Percentiles rank a stretch among this genome's conserved stretches.
phyloP scores from a whole-genome alignment of 768 basidiomycete species.

The Boletus bicolor region DNA sequence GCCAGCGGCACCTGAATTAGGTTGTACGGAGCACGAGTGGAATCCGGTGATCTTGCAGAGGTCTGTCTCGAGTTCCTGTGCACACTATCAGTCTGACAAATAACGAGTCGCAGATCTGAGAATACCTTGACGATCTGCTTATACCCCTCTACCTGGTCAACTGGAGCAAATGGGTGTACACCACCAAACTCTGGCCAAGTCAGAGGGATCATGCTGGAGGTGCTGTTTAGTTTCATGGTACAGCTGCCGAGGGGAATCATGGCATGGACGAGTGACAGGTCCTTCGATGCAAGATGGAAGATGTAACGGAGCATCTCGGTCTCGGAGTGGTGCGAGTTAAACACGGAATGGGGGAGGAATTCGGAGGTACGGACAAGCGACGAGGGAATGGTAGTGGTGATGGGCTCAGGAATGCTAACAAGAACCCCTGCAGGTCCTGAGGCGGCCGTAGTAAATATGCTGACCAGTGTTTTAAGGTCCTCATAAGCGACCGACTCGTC shows the following conservation, averaged over 20 bases:
- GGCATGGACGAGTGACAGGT: slow-evolving; percentile 89
- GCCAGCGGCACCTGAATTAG: slow-evolving; percentile 97
- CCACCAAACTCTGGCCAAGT: slow-evolving; percentile 90
- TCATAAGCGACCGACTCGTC: slow-evolving; percentile 84
- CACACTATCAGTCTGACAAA: slow-evolving; percentile 8
- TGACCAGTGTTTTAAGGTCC: slow-evolving; percentile 74
- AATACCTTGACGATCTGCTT: slow-evolving; percentile 70
- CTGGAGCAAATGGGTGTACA: slow-evolving; percentile 92
- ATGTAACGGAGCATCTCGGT: slow-evolving; percentile 99
- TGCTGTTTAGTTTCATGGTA: slow-evolving; percentile 98
- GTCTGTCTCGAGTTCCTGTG: slow-evolving; percentile 87
- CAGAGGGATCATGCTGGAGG: slow-evolving; percentile 94
- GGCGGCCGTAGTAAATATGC: slow-evolving; percentile 73
- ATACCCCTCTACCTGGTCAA: slow-evolving; percentile 89
- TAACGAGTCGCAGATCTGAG: not conserved
- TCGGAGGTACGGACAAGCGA: slow-evolving; percentile 57
- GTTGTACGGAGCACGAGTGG: slow-evolving; percentile 92
- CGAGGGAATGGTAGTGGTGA: slow-evolving; percentile 46
- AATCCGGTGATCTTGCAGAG: slow-evolving; percentile 97
- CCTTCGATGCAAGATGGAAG: slow-evolving; percentile 89
- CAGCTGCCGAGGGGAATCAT: slow-evolving; percentile 97
- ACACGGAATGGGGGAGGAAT: slow-evolving; percentile 84
- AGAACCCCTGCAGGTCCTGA: slow-evolving; percentile 46
- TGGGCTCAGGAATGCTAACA: slow-evolving; percentile 45
- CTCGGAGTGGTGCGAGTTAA: slow-evolving; percentile 96